Conservation (phyloP, 495 filamentous ascomycete genomes). For the Mytilinidion resinicola region DNA sequence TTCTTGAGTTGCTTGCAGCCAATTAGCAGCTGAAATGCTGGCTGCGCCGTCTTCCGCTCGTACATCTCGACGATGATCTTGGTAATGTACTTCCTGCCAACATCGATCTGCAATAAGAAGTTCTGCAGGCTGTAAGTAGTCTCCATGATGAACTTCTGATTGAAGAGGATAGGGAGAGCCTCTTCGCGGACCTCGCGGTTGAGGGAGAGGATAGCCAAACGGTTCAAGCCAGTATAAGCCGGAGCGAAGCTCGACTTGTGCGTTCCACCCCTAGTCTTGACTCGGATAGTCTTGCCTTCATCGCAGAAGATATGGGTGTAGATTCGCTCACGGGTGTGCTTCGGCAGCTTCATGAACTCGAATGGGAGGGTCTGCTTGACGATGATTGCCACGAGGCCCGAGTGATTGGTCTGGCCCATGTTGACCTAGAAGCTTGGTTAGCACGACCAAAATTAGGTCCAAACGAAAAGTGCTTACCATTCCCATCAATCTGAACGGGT, state of each 20-base stretch:
- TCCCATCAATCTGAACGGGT: slow-evolving; percentile 11
- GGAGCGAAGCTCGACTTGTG: slow-evolving; percentile 7
- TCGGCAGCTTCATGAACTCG: slow-evolving; percentile 2
- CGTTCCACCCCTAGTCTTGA: slow-evolving; percentile 1
- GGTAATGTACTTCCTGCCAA: neutral
- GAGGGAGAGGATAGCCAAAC: slow-evolving; percentile 2
- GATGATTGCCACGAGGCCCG: slow-evolving; percentile 14
- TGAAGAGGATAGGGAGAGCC: slow-evolving; percentile 9
- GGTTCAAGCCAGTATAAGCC: neutral
- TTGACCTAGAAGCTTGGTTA: neutral
- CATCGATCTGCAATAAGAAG: slow-evolving; percentile 13
- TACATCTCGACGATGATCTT: slow-evolving; percentile 6
- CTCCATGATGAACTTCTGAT: slow-evolving; percentile 9
- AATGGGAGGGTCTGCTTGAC: slow-evolving; percentile 13
- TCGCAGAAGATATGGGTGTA: neutral
- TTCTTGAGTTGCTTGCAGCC: neutral
- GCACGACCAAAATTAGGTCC: neutral
- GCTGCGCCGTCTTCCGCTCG: neutral
- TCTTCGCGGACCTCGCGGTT: slow-evolving; percentile 9
- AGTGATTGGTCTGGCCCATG: too few relatives aligned
- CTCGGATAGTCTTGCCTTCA: slow-evolving; percentile 1
- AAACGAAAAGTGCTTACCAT: neutral
- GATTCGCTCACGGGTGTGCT: neutral
- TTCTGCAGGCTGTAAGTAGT: slow-evolving; percentile 2
- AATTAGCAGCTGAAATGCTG: slow-evolving; percentile 7